Conservation (phyloP, 2,329 filamentous ascomycete species). For the Aureobasidium subglaciale region DNA sequence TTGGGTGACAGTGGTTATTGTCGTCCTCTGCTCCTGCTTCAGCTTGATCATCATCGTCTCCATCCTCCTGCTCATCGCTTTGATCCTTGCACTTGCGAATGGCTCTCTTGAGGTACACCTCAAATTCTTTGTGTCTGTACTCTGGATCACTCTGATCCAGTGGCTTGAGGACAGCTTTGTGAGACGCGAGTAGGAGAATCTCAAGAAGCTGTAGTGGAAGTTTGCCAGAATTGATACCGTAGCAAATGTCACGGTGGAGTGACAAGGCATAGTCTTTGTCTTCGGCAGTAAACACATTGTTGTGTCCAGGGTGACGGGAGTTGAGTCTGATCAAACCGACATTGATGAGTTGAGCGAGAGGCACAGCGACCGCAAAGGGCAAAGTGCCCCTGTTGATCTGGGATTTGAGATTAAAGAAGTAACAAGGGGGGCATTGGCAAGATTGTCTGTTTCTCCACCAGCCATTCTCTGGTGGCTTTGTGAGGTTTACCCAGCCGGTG, state of each 20-base stretch:
- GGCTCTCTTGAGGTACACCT: not conserved
- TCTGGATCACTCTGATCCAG: not conserved
- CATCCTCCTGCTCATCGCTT: not conserved
- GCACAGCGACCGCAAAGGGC: not conserved
- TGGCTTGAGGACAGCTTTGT: slow-evolving; percentile 2
- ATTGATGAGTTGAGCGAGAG: slow-evolving; percentile 6
- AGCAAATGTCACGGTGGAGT: not conserved
- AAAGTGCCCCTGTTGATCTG: not conserved
- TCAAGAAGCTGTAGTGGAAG: not conserved
- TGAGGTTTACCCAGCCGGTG: slow-evolving; percentile 6
- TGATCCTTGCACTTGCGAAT: not conserved
- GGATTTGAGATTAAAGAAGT: not conserved
- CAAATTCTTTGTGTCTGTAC: slow-evolving; percentile 3
- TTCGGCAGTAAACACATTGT: not conserved
- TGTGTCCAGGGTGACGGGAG: not conserved
- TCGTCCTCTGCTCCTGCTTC: not conserved
- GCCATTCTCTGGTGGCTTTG: not conserved
- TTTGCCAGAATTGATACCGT: slow-evolving; percentile 1
- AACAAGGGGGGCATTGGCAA: slow-evolving; percentile 10
- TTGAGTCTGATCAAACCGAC: slow-evolving; percentile 10
- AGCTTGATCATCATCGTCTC: not conserved
- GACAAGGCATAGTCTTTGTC: slow-evolving; percentile 4
- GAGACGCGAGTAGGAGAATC: not conserved
- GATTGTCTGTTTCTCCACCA: slow-evolving; percentile 6
- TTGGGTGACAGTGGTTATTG: not conserved